Base-by-base conservation (phyloP, 23 red algal species). In the Gracilaria domingensis region DNA sequence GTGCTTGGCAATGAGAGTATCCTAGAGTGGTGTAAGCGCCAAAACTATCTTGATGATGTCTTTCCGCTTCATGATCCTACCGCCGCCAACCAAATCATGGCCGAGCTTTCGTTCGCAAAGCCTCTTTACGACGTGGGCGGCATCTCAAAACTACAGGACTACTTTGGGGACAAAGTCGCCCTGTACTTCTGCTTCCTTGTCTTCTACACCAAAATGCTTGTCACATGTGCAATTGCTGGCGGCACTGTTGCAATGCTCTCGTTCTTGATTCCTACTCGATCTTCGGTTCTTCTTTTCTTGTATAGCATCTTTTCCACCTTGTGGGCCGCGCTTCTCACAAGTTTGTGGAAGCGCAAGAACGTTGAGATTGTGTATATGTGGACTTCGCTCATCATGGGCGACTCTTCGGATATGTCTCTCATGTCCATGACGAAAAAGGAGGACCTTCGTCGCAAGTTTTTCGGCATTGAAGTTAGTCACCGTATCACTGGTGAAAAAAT, bases 131-230 rank as follows among this genome's bases (percentile, higher is more conserved):
- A 90, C 80, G 81, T 80, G 18, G 90, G 71, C 39, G 85, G 82
- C 28, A 75, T 92, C 35, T 81, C 85, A 38, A 85, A 87, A 74
- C n/a, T 96, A 12, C 90, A 93, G 45, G 86, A 87, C 48, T 96
- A 96, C 71, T 96, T 96, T 85, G 95, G 95, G 11, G 95, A 96
- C 25, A 88, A 93, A 49, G 91, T 96, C 39, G 95, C 95, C 12
- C 87, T 96, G 0, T 96, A 96, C 51, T 96, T 96, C 72, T 66
- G 66, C 45, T 96, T 96, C 64, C 88, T 93, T 4, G 80, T 72
- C 50, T 96, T 88, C 40, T 96, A 96, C 38, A 91, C 91, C 30
- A 83, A 92, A 53, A 61, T 39, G 29, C 85, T 96, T n/a, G 25
- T 79, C 8, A 57, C 74, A 47, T 96, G 81, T 66, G 95, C 66